Evolutionary conservation across 305 asterid species (phyloP).

Genomic region (Fraxinus paxiana): DNA sequence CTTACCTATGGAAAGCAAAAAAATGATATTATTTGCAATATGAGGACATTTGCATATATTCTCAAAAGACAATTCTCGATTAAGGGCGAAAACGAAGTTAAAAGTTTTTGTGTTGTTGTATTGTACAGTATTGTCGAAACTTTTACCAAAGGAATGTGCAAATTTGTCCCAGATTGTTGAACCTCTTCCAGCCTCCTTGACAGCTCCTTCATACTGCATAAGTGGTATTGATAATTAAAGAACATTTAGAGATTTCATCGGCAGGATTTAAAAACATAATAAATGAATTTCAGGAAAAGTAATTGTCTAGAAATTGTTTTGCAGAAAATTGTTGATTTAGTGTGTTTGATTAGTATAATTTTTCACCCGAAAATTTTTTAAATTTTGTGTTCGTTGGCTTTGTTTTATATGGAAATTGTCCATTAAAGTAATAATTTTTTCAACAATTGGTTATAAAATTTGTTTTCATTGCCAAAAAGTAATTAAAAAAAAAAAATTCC

Average conservation of each 20-base stretch:
- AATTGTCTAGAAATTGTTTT: too few species aligned
- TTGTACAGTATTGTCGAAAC: not conserved
- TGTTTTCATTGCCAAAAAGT: too few species aligned
- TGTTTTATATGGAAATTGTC: too few species aligned
- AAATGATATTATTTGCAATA: not conserved
- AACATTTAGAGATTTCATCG: not conserved
- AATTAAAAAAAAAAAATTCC: too few species aligned
- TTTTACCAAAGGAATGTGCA: conserved; percentile 69
- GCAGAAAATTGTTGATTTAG: too few species aligned
- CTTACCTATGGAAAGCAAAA: conserved; percentile 48
- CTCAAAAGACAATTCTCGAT: not conserved
- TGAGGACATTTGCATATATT: not conserved
- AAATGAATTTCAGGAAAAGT: too few species aligned
- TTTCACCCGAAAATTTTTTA: too few species aligned
- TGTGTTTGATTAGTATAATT: too few species aligned
- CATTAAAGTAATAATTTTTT: too few species aligned
- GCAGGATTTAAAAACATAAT: too few species aligned
- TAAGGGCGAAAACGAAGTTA: not conserved
- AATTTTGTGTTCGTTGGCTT: too few species aligned
- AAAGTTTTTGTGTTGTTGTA: not conserved
- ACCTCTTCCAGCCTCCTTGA: conserved; percentile 83
- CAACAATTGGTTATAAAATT: too few species aligned
- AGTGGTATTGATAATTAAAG: not conserved
- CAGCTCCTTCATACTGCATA: conserved; percentile 86
- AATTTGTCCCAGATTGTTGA: conserved; percentile 76